Percentiles rank a stretch among this genome's conserved stretches.
phyloP scores from a whole-genome alignment of 371 early-diverging fungal genomes.

The Mortierella sp. region DNA sequence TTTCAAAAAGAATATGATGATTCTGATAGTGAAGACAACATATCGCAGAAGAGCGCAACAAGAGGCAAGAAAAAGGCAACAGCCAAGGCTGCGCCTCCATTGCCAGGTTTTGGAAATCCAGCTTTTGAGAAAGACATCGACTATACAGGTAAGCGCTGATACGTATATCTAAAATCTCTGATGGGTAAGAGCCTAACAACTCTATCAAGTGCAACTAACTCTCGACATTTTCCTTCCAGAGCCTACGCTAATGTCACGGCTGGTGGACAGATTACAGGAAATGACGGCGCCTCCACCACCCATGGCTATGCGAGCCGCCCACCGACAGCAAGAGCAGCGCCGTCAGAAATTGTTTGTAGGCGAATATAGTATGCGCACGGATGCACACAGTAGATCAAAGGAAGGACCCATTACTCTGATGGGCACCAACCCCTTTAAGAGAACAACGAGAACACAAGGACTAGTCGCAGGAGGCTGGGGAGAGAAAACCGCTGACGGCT shows the following conservation, averaged over 20 bases:
- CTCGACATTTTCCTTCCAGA: conserved; percentile 4
- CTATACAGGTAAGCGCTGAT: conserved; percentile 13
- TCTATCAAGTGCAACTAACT: neutral
- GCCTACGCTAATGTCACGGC: conserved; percentile 36
- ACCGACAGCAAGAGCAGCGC: conserved; percentile 46
- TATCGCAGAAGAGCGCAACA: neutral
- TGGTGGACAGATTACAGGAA: conserved; percentile 47
- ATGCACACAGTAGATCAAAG: conserved; percentile 1
- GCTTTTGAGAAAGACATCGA: conserved; percentile 24
- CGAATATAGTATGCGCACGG: conserved; percentile 43
- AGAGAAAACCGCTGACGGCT: neutral
- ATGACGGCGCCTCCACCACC: conserved; percentile 53
- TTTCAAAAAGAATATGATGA: conserved; percentile 35
- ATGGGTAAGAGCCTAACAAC: neutral
- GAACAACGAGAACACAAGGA: conserved; percentile 32
- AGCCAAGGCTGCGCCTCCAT: conserved; percentile 28
- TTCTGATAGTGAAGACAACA: conserved; percentile 36
- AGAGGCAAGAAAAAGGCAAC: conserved; percentile 5
- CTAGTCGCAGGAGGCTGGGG: conserved; percentile 42
- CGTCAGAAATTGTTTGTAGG: conserved; percentile 54
- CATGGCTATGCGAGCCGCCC: conserved; percentile 41
- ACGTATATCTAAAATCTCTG: neutral
- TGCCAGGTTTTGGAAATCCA: conserved; percentile 52
- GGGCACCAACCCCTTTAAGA: conserved; percentile 47
- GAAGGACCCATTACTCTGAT: conserved; percentile 20